Base-by-base conservation (phyloP, 352 stramenopile species). In the Phytopythium delawarense region DNA sequence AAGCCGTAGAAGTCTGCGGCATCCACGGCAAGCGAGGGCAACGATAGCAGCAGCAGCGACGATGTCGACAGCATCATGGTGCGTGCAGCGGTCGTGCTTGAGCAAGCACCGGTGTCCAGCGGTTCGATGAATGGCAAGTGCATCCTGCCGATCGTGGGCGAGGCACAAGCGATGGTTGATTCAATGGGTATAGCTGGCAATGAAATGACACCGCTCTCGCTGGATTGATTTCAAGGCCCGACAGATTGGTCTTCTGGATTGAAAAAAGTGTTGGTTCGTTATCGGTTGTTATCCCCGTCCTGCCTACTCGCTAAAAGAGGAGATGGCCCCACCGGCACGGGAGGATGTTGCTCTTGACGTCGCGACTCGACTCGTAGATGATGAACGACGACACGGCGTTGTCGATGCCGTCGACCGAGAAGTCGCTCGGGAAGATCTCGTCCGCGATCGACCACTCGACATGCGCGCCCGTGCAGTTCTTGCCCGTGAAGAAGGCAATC, bases 311-410 rank as follows among this genome's bases (percentile, higher is more conserved):
- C 16, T 9, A 51, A 13, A 51, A 51, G 16, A 51, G 45, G 7
- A 32, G 7, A 21, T 30, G 11, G 45, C 45, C 61, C 65, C 61
- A 71, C 0, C 46, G 61, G 42, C 62, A 73, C 11, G 58, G 66
- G 5, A 69, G 25, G 8, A 56, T 55, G n/a, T 59, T 60, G 13
- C 58, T 49, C n/a, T 57, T 54, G 11, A 34, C 42, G 4, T 67
- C 30, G 15, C 68, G 62, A 21, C 20, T 50, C 37, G 45, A 61
- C 21, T 71, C 57, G 60, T 65, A 71, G 54, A 75, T 67, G 55
- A 72, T 70, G 48, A 72, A 70, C 2, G 69, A 72, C 7, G 69
- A 64, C 32, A 75, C 69, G 45, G 32, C 53, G 44, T 70, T 50
- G 54, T 75, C 51, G 37, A 75, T 65, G 5, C 54, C 69, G 35